These are phyloP conservation scores for Penicillium taxi DNA, from an alignment of 495 filamentous ascomycete species.

Conservation along the genomic window DNA sequence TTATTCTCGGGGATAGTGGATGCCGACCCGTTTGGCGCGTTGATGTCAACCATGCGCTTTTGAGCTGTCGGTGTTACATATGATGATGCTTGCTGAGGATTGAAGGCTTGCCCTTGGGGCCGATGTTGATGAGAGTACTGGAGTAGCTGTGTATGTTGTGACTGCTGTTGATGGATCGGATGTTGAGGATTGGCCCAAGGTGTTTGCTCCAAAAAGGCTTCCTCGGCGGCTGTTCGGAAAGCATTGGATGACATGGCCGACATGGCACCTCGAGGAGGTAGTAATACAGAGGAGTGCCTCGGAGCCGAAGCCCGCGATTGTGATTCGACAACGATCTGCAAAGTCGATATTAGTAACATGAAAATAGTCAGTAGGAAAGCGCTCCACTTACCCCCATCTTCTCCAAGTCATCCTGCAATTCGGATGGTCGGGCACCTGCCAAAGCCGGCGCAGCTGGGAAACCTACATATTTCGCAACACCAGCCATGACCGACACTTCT, in stretches of 20 bases:
- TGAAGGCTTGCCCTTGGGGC: conserved; percentile 25
- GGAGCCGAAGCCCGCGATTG: conserved; percentile 23
- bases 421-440: conserved; percentile 56
- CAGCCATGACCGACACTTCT: conserved; percentile 84
- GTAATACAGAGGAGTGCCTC: conserved; percentile 19
- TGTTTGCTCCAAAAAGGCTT: conserved; percentile 73
- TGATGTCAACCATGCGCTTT: conserved; percentile 44
- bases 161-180: conserved; percentile 55
- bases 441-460: conserved; percentile 92
- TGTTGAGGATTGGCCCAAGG: conserved; percentile 87
- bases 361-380: too few species aligned
- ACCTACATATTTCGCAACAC: conserved; percentile 86
- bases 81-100: conserved; percentile 27
- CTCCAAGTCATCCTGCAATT: conserved; percentile 78
- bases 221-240: conserved; percentile 56
- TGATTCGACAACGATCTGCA: conserved; percentile 34
- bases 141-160: too few species aligned
- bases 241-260: conserved; percentile 32
- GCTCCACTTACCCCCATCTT: conserved; percentile 75
- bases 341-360: too few species aligned
- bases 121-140: conserved; percentile 32
- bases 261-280: conserved; percentile 27
- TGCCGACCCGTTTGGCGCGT: conserved; percentile 48
- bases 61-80: conserved; percentile 47
- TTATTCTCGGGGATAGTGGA: conserved; percentile 49